A percentile compares a stretch with the other conserved stretches of the same genome.
phyloP scores from a whole-genome alignment of 179 eudicot species.

The Silene vulgaris region DNA sequence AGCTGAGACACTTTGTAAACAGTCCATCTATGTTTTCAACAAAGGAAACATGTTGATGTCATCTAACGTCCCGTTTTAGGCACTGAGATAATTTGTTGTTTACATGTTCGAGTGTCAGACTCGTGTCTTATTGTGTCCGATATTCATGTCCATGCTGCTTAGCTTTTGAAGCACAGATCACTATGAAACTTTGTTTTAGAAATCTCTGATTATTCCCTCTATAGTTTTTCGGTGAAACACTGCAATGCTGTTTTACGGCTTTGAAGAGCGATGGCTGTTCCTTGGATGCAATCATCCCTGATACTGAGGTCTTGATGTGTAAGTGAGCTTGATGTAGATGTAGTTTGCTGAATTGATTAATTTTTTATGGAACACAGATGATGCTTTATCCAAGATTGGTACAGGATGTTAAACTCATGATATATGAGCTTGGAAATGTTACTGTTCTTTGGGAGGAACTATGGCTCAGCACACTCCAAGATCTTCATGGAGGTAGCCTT shows the following conservation, averaged over 20 bases:
- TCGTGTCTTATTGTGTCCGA: not conserved
- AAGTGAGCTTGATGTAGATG: slow-evolving; percentile 1
- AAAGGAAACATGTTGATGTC: not conserved
- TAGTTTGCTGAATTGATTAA: slow-evolving; percentile 22
- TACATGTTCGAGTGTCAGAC: not conserved
- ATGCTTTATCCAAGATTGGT: slow-evolving; percentile 85
- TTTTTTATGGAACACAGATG: slow-evolving; percentile 48
- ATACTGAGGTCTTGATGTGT: slow-evolving; percentile 13
- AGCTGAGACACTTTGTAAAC: not conserved
- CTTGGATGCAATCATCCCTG: slow-evolving; percentile 10
- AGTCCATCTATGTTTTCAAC: slow-evolving; percentile 1
- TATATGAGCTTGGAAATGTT: slow-evolving; percentile 85
- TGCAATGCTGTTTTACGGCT: slow-evolving; percentile 1
- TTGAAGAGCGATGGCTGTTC: slow-evolving; percentile 1
- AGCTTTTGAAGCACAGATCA: not conserved
- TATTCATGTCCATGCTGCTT: not conserved
- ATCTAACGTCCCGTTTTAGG: not conserved
- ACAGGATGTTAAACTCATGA: slow-evolving; percentile 90
- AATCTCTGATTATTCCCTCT: no score
- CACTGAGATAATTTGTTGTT: not conserved
- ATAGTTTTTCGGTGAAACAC: slow-evolving; percentile 11
- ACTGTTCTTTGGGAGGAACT: slow-evolving; percentile 99
- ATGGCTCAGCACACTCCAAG: slow-evolving; percentile 98
- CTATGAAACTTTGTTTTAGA: not conserved
- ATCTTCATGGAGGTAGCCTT: slow-evolving; percentile 88